Conservation (phyloP, 139 green algal genomes). For the Chlorella sp. region DNA sequence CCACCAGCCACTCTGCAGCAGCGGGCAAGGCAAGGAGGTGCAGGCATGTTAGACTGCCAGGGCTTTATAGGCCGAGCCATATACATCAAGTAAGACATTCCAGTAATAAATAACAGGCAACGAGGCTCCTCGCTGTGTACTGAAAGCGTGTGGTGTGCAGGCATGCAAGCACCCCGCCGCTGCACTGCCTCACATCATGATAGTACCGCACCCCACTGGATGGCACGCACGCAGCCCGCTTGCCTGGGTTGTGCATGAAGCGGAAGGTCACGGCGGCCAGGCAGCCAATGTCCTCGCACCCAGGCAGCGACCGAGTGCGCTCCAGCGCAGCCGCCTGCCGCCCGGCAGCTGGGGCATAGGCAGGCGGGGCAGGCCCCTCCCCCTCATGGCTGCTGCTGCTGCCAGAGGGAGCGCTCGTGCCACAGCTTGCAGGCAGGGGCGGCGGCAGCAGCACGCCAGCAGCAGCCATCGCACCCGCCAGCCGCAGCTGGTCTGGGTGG, state of each 20-base stretch:
- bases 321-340: background rate
- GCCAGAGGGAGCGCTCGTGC: slow-evolving; percentile 30
- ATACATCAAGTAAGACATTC: too few relatives aligned
- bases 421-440: background rate
- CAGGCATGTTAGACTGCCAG: too few relatives aligned
- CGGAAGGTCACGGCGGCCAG: slow-evolving; percentile 50
- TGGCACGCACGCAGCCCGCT: background rate
- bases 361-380: background rate
- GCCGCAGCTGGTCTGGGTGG: background rate
- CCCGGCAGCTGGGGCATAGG: background rate
- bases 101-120: too few relatives aligned
- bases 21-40: background rate
- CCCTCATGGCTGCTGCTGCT: slow-evolving; percentile 28
- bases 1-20: slow-evolving; percentile 76
- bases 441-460: slow-evolving; percentile 28
- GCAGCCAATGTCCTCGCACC: slow-evolving; percentile 21
- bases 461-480: slow-evolving; percentile 14
- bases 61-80: too few relatives aligned
- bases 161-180: too few relatives aligned
- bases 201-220: too few relatives aligned
- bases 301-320: background rate
- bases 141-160: too few relatives aligned
- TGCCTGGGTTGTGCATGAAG: slow-evolving; percentile 62
- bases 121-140: too few relatives aligned
- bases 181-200: too few relatives aligned